Evolutionary conservation across 495 filamentous ascomycete genomes (phyloP).

Genomic region (Entonaema liquescens): DNA sequence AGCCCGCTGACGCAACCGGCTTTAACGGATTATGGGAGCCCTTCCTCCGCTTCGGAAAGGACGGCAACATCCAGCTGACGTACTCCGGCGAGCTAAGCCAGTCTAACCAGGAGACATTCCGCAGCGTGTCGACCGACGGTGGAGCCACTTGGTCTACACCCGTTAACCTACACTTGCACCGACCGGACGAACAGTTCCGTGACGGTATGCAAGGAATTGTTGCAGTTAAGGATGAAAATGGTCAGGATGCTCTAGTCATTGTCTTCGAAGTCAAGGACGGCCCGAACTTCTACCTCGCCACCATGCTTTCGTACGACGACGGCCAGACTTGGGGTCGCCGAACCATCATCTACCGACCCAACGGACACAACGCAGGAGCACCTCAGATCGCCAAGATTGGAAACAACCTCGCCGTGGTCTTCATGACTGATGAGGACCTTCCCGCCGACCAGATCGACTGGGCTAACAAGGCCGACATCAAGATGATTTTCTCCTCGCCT

Average conservation of each 20-base stretch:
- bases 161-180: constrained; percentile 41
- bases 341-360: constrained; percentile 57
- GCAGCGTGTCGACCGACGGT: constrained; percentile 60
- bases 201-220: constrained; percentile 64
- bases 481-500: constrained; percentile 35
- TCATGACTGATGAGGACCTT: constrained; percentile 68
- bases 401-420: constrained; percentile 62
- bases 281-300: constrained; percentile 60
- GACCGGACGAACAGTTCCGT: constrained; percentile 53
- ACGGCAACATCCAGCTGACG: constrained; percentile 65
- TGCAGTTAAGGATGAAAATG: constrained; percentile 55
- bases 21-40: constrained; percentile 68
- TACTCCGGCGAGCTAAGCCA: constrained; percentile 63
- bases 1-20: constrained; percentile 46
- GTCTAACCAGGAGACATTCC: constrained; percentile 67
- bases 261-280: constrained; percentile 63
- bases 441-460: constrained; percentile 16
- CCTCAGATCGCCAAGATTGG: constrained; percentile 64
- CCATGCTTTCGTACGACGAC: constrained; percentile 64
- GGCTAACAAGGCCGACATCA: constrained; percentile 41
- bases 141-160: constrained; percentile 60
- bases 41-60: constrained; percentile 60
- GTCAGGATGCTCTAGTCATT: constrained; percentile 57
- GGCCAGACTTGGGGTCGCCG: constrained; percentile 61
- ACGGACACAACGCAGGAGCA: constrained; percentile 59